Base-by-base conservation (phyloP, 495 filamentous ascomycete species). In the Penicillium psychrofluorescens region DNA sequence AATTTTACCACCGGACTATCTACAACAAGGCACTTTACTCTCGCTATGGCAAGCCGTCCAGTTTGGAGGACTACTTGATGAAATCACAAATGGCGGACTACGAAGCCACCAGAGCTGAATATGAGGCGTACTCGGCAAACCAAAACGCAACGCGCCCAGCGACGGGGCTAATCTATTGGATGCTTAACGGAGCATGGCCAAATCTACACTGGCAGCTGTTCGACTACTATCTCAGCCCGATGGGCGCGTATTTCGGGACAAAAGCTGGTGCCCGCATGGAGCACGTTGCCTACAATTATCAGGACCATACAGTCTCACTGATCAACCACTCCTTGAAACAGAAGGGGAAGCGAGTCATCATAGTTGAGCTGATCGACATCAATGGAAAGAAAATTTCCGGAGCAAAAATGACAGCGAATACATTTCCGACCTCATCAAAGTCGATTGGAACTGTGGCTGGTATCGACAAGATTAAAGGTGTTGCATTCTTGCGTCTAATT, bases 131-230 rank as follows among this genome's bases (percentile, higher is more conserved):
- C 44, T 62, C 68, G 0, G 61, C 71, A 11, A 60, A 67, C 0
- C 79, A 77, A 63, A 77, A 58, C 45, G 71, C 68, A 0, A 54
- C 63, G 5, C 61, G 72, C 0, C 72, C 78, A 3, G 77, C 81
- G 0, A 83, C 79, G 0, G 80, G 81, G 0, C 13, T 77, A 2
- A 72, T 85, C 6, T 85, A 85, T 59, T 84, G 81, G 81, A 85
- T 84, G 81, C 49, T 82, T 47, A 83, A 80, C 45, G 73, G 72
- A 38, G 80, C 80, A 0, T 84, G 79, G 74, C 80, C 81, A 8
- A 76, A 68, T 35, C 62, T 84, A 32, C 80, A 84, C 53, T 85
- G 81, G 80, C 77, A 80, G 43, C 51, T 84, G 2, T 81, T 82
- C 55, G 80, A 84, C 47, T 81, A 80, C 45, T 83, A 83, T 48